A percentile compares a stretch with the other conserved stretches of the same genome.
These are phyloP conservation scores for Candida hungchunana DNA, from an alignment of 805 yeast genomes.

Conservation along the genomic window DNA sequence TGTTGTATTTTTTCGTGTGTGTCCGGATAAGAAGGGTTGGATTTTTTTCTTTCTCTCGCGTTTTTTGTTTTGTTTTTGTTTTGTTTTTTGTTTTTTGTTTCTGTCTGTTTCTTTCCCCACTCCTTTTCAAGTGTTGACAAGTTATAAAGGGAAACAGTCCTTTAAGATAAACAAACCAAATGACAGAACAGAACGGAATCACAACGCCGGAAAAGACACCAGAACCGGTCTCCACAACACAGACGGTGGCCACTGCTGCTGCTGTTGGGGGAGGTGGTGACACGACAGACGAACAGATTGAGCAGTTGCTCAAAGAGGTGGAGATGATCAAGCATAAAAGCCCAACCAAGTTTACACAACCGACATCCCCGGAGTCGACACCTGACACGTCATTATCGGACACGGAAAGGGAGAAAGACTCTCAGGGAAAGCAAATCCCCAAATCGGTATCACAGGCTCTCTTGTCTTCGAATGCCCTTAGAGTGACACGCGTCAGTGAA, in stretches of 20 bases:
- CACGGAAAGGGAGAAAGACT: constrained; percentile 2
- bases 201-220: constrained; percentile 5
- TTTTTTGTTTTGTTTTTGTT: background rate
- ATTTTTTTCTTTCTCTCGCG: too few relatives aligned
- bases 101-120: background rate
- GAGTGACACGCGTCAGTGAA: constrained; percentile 27
- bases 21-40: too few relatives aligned
- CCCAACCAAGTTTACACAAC: constrained; percentile 13
- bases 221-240: too few relatives aligned
- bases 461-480: constrained; percentile 18
- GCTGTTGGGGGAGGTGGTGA: too few relatives aligned
- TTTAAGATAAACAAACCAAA: too few relatives aligned
- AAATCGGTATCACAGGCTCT: constrained; percentile 28
- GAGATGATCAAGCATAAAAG: constrained; percentile 21
- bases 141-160: too few relatives aligned
- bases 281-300: constrained; percentile 26
- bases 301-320: constrained; percentile 25
- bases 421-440: constrained; percentile 17
- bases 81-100: constrained; percentile 2
- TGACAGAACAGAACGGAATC: background rate
- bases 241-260: too few relatives aligned
- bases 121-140: too few relatives aligned
- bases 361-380: constrained; percentile 7
- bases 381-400: constrained; percentile 17
- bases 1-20: too few relatives aligned